phyloP scores from a whole-genome alignment of 305 asterid species.

The Plantago lanceolata region DNA sequence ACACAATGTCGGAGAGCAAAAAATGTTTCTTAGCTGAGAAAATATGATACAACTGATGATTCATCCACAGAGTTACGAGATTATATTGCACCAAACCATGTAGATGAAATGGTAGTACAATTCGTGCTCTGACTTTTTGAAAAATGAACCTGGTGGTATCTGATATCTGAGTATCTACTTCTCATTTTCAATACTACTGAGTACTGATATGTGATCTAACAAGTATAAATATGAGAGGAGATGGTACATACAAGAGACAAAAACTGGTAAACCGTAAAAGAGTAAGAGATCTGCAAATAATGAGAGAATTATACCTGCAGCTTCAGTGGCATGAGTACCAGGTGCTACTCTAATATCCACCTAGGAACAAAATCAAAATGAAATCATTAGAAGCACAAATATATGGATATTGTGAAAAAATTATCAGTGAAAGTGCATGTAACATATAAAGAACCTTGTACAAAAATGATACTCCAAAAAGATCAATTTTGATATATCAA shows the following conservation, averaged over 20 bases:
- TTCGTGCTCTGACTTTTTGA: too few relatives aligned
- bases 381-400: constrained; percentile 12
- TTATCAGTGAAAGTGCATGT: too few relatives aligned
- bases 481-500: neutral
- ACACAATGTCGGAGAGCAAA: neutral
- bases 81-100: too few relatives aligned
- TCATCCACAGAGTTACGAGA: neutral
- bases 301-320: constrained; percentile 61
- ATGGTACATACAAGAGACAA: neutral
- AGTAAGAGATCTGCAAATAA: constrained; percentile 18
- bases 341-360: constrained; percentile 92
- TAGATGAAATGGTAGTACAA: too few relatives aligned
- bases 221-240: too few relatives aligned
- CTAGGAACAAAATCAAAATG: constrained; percentile 34
- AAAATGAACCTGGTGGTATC: too few relatives aligned
- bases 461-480: neutral
- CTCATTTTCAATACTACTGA: too few relatives aligned
- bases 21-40: neutral
- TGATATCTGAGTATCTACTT: too few relatives aligned
- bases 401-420: too few relatives aligned
- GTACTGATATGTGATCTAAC: too few relatives aligned
- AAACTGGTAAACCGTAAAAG: neutral
- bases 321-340: constrained; percentile 87
- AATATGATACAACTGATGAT: neutral
- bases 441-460: too few relatives aligned